These are phyloP conservation scores for Iberis amara DNA, from an alignment of 441 rosid genomes.

Conservation along the genomic window DNA sequence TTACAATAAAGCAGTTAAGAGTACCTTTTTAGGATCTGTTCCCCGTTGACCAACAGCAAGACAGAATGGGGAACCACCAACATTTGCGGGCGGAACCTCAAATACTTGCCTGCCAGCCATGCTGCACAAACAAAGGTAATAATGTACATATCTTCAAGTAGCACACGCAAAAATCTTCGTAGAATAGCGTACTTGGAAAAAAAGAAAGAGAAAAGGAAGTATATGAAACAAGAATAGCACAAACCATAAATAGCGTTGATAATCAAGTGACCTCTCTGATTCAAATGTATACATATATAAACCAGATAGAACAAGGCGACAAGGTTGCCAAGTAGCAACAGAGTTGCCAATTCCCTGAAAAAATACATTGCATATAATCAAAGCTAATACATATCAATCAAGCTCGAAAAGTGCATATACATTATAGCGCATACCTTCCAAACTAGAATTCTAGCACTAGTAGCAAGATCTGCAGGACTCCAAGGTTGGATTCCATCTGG, in stretches of 20 bases:
- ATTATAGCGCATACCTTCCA: conserved; percentile 64
- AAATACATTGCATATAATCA: conserved; percentile 24
- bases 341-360: conserved; percentile 94
- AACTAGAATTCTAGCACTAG: conserved; percentile 79
- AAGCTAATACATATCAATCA: conserved; percentile 17
- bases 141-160: conserved; percentile 19
- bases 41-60: conserved; percentile 81
- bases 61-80: conserved; percentile 90
- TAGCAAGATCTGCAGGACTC: conserved; percentile 69
- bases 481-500: conserved; percentile 58
- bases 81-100: conserved; percentile 73
- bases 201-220: not conserved
- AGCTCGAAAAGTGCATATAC: conserved; percentile 11
- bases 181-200: conserved; percentile 6
- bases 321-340: conserved; percentile 89
- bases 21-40: conserved; percentile 71
- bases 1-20: conserved; percentile 28
- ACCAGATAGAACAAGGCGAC: conserved; percentile 90
- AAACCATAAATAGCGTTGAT: conserved; percentile 89
- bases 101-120: conserved; percentile 89
- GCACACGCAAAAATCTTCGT: conserved; percentile 11
- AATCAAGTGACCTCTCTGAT: conserved; percentile 70
- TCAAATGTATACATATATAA: conserved; percentile 76
- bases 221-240: conserved; percentile 23
- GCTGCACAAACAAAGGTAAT: conserved; percentile 45